Evolutionary conservation across 371 early-diverging fungal species (phyloP), one percentile per base, ranked within the genome.

Genomic region (Mucor saturninus): DNA sequence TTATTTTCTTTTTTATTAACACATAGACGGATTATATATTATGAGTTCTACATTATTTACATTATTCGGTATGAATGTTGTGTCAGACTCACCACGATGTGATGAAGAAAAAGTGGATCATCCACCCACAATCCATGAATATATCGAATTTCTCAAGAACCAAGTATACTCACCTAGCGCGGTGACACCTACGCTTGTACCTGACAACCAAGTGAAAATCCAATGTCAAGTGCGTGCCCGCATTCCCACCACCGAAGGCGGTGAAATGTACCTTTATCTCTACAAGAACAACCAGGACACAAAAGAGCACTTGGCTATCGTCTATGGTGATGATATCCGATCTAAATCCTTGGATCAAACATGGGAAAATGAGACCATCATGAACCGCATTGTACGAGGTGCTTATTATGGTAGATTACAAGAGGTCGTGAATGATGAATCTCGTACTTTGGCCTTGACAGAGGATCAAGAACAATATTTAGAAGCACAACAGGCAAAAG

Each of bases 241-340:
- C 30, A 93, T 96, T 59, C 95, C 97, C 2, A 91, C 91, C 11
- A 84, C 87, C 13, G 87, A 88, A 62, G 88, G 90, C 32, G 94
- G 93, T 38, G 90, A 93, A 63, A 93, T 91, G 81, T 89, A 88
- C 62, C 71, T 97, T 53, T 91, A 93, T 60, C 76, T 95, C 39
- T 98, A 95, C 75, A 86, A 87, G 54, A 97, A 95, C 72, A 81
- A 84, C 62, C 81, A 83, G 64, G 96, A 98, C 69, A 75, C 77
- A 62, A 94, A 95, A 72, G 94, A 98, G 64, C 97, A 98, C 67
- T 60, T 98, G 71, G 98, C 97, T 4, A 84, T 96, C 64, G 96
- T 96, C 15, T 96, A 89, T 82, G 97, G 97, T 10, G 86, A 91
- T 61, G 86, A 88, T 55, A 83, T 95, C 58, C 81, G 88, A 6